phyloP scores from a whole-genome alignment of 768 basidiomycete genomes.

The Phlebiopsis flavidoalba region DNA sequence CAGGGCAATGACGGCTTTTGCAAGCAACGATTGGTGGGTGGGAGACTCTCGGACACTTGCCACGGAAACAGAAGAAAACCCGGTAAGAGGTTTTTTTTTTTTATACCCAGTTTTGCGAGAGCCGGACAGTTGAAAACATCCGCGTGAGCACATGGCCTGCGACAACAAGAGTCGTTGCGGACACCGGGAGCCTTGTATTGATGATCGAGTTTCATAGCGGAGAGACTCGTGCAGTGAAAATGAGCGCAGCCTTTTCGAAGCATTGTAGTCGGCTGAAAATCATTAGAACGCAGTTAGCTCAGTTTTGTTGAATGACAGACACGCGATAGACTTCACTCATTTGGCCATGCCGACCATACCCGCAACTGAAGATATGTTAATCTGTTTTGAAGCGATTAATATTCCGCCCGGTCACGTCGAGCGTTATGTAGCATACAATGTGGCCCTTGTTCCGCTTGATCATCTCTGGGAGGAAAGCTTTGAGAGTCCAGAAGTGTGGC shows the following conservation, averaged over 20 bases:
- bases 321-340: slow-evolving; percentile 52
- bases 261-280: slow-evolving; percentile 74
- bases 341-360: slow-evolving; percentile 69
- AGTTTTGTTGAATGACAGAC: too few relatives aligned
- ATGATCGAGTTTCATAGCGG: slow-evolving; percentile 82
- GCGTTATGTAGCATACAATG: slow-evolving; percentile 48
- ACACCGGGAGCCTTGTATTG: slow-evolving; percentile 69
- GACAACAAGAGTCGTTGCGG: slow-evolving; percentile 82
- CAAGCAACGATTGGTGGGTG: slow-evolving; percentile 69
- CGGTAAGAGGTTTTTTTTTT: too few relatives aligned
- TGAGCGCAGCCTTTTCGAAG: slow-evolving; percentile 89
- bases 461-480: slow-evolving; percentile 90
- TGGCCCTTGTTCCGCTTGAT: slow-evolving; percentile 76
- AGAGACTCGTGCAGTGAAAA: slow-evolving; percentile 80
- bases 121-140: slow-evolving; percentile 60
- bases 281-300: too few relatives aligned
- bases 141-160: slow-evolving; percentile 77
- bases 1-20: slow-evolving; percentile 78
- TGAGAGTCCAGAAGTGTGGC: slow-evolving; percentile 90
- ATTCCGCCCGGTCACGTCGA: neutral
- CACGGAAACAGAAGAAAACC: slow-evolving; percentile 86
- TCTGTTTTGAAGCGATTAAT: slow-evolving; percentile 34
- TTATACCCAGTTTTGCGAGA: slow-evolving; percentile 46
- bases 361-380: slow-evolving; percentile 75
- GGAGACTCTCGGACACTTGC: too few relatives aligned